Evolutionary conservation across 352 stramenopile species (phyloP).

Genomic region (Globisporangium cylindrosporum): DNA sequence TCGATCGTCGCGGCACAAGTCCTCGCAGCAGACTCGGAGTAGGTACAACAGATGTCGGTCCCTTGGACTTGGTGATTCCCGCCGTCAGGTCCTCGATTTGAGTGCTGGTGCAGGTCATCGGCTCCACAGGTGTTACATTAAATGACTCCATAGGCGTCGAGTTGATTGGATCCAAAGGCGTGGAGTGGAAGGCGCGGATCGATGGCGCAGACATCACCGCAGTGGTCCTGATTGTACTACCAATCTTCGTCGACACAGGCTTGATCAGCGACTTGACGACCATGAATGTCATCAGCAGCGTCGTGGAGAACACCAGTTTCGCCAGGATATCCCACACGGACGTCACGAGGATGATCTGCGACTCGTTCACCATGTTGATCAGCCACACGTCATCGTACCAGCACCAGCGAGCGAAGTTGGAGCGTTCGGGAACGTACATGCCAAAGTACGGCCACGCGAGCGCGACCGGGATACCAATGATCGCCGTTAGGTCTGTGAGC

Average conservation of each 20-base stretch:
- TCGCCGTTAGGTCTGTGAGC: conserved; percentile 20
- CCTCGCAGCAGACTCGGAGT: too few relatives aligned
- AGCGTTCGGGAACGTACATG: conserved; percentile 9
- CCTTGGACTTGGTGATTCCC: not conserved
- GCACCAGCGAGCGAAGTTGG: conserved; percentile 9
- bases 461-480: conserved; percentile 16
- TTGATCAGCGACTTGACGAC: conserved; percentile 19
- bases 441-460: conserved; percentile 17
- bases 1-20: not conserved
- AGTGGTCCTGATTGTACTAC: not conserved
- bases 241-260: not conserved
- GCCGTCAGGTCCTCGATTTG: not conserved
- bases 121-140: not conserved
- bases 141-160: conserved; percentile 2
- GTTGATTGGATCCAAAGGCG: not conserved
- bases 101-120: not conserved
- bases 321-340: conserved; percentile 9
- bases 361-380: conserved; percentile 23
- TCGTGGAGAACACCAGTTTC: conserved; percentile 9
- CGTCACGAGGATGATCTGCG: conserved; percentile 18
- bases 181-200: not conserved
- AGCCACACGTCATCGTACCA: conserved; percentile 25
- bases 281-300: conserved; percentile 18
- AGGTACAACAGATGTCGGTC: not conserved
- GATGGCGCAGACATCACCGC: not conserved